Evolutionary conservation across 2,329 filamentous ascomycete genomes (phyloP).

Genomic region (Ophiostoma sp.): DNA sequence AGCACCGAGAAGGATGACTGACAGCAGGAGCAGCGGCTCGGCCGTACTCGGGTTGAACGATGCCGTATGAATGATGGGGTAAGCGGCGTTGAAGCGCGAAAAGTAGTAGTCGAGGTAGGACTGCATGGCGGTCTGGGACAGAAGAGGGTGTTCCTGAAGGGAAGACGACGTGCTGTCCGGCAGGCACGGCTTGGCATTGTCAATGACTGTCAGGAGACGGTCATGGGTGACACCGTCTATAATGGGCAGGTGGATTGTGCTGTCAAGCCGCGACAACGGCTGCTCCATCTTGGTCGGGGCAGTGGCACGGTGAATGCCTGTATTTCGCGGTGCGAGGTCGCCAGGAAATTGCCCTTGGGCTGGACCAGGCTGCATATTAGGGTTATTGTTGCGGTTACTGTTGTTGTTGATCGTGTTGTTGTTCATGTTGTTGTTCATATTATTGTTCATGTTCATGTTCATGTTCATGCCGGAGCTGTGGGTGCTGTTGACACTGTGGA

Average conservation of each 20-base stretch:
- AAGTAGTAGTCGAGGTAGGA: constrained; percentile 22
- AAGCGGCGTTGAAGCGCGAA: constrained; percentile 23
- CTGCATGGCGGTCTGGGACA: constrained; percentile 21
- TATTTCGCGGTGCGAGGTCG: neutral
- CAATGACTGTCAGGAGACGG: constrained; percentile 7
- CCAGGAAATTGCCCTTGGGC: neutral
- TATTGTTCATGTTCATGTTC: neutral
- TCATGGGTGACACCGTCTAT: constrained; percentile 13
- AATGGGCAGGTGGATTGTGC: constrained; percentile 8
- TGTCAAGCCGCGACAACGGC: constrained; percentile 19
- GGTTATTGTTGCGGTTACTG: neutral
- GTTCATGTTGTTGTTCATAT: neutral
- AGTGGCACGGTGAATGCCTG: neutral
- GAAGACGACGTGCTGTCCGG: constrained; percentile 5
- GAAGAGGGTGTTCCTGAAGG: constrained; percentile 14
- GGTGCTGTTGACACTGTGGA: neutral
- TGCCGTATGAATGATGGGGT: constrained; percentile 24
- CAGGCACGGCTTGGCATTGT: neutral
- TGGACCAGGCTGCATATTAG: neutral
- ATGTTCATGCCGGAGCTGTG: neutral
- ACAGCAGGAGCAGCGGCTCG: constrained; percentile 24
- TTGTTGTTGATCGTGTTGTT: neutral
- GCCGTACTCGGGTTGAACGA: constrained; percentile 10
- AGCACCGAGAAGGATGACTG: constrained; percentile 23
- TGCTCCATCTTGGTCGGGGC: constrained; percentile 9